Conservation (phyloP, 805 yeast species). For the Starmerella geochares region DNA sequence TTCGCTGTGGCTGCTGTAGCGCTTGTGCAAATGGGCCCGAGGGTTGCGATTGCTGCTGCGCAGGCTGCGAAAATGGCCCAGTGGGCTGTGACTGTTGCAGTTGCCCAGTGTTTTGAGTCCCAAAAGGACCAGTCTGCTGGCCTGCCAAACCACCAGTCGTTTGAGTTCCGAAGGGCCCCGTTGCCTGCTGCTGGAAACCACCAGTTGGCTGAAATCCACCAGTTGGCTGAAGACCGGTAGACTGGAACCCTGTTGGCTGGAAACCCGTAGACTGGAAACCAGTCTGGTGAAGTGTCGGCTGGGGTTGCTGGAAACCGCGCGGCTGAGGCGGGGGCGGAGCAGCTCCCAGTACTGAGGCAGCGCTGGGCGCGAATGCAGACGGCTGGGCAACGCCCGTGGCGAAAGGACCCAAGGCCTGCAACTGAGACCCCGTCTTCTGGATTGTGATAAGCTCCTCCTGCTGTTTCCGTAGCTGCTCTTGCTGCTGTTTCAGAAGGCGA, state of each 20-base stretch:
- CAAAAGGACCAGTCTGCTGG: not conserved
- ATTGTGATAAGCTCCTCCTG: constrained; percentile 29
- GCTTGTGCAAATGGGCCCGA: constrained; percentile 20
- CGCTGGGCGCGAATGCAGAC: constrained; percentile 31
- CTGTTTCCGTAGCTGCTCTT: constrained; percentile 25
- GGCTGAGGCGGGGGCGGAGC: constrained; percentile 33
- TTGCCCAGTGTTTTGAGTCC: not conserved
- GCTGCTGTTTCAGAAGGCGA: constrained; percentile 27
- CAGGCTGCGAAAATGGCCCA: constrained; percentile 17
- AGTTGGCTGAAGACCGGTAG: too few relatives aligned
- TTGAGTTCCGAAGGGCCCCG: constrained; percentile 22
- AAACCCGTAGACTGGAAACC: not conserved
- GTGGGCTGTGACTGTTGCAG: constrained; percentile 11
- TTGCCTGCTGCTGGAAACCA: constrained; percentile 18
- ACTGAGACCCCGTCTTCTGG: constrained; percentile 27
- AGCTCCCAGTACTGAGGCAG: constrained; percentile 17
- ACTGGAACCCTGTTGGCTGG: too few relatives aligned
- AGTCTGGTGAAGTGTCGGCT: constrained; percentile 19
- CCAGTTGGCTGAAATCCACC: not conserved
- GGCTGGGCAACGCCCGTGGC: constrained; percentile 35
- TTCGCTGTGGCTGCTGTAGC: not conserved
- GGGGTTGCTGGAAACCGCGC: constrained; percentile 23
- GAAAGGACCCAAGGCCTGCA: constrained; percentile 32
- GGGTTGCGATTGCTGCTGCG: constrained; percentile 5
- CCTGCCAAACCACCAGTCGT: not conserved